Evolutionary conservation across 106 monocot genomes (phyloP), one percentile per base, ranked within the genome.

Genomic region (Gastrodia elata): DNA sequence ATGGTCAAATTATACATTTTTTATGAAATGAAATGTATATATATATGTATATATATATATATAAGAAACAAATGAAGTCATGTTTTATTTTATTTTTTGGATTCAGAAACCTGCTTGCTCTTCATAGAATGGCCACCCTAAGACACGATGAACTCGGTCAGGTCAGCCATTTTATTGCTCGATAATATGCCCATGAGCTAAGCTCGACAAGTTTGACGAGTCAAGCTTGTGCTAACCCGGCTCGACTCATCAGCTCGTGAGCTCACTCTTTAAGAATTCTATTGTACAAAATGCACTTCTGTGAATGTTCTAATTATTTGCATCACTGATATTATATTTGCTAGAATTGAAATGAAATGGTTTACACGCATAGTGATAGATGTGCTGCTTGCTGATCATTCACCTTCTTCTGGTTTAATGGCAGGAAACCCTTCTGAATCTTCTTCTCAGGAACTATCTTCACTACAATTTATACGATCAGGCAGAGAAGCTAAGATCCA

Each of bases 401-500:
- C n/a, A n/a, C n/a, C n/a, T 57, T 80, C 13, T 80, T 27, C 46
- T 71, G n/a, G 4, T 42, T 58, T 43, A 13, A 20, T 33, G 78
- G 78, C 87, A 99, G 98, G 98, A 99, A 78, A 99, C 98, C 18
- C 91, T 99, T 74, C 86, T 99, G 11, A 99, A 99, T 74, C 83
- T 99, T 64, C 82, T 99, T 38, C 98, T 99, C 65, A 88, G 93
- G 77, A 99, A 99, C 79, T 99, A 99, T 67, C 98, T 99, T n/a
- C 98, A 99, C 58, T 93, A 99, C 79, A 99, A 99, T 80, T 85
- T 99, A 41, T 99, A 93, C 64, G 93, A 93, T 57, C 93, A 93
- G 67, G 93, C 98, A 59, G 98, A 99, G 75, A 99, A 99, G 64
- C 85, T 99, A 39, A 88, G 98, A 59, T 99, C 98, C 37, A 99